Conservation (phyloP, 176 grass and related monocot genomes). For the Calamus simplicifolius region DNA sequence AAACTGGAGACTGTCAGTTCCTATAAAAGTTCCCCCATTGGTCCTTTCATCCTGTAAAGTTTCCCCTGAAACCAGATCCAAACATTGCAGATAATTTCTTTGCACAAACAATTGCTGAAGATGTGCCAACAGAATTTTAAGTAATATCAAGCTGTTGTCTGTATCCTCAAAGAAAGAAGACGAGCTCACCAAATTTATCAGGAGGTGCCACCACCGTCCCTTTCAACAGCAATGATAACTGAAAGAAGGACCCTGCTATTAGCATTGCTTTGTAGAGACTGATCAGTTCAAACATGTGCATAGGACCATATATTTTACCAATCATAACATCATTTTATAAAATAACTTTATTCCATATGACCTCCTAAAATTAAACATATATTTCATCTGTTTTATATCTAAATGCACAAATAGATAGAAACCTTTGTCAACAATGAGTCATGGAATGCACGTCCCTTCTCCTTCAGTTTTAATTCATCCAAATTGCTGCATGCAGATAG, state of each 20-base stretch:
- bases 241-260: slow-evolving; percentile 23
- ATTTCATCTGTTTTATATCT: too few relatives aligned
- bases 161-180: slow-evolving; percentile 14
- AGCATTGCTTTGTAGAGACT: neutral
- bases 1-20: slow-evolving; percentile 74
- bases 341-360: too few relatives aligned
- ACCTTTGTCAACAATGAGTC: slow-evolving; percentile 94
- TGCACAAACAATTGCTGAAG: too few relatives aligned
- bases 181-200: slow-evolving; percentile 74
- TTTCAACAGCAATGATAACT: slow-evolving; percentile 97
- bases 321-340: too few relatives aligned
- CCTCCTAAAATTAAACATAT: too few relatives aligned
- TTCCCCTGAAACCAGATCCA: slow-evolving; percentile 47
- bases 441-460: slow-evolving; percentile 70
- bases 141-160: neutral
- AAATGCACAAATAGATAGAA: neutral
- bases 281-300: too few relatives aligned
- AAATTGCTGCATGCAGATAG: slow-evolving; percentile 44
- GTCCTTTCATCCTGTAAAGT: slow-evolving; percentile 74
- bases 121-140: neutral
- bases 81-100: too few relatives aligned
- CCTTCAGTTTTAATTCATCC: slow-evolving; percentile 71
- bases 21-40: slow-evolving; percentile 71
- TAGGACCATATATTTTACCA: too few relatives aligned
- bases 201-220: slow-evolving; percentile 93